Base-by-base conservation (phyloP, 768 basidiomycete species). In the Trichaptum fuscoviolaceum region DNA sequence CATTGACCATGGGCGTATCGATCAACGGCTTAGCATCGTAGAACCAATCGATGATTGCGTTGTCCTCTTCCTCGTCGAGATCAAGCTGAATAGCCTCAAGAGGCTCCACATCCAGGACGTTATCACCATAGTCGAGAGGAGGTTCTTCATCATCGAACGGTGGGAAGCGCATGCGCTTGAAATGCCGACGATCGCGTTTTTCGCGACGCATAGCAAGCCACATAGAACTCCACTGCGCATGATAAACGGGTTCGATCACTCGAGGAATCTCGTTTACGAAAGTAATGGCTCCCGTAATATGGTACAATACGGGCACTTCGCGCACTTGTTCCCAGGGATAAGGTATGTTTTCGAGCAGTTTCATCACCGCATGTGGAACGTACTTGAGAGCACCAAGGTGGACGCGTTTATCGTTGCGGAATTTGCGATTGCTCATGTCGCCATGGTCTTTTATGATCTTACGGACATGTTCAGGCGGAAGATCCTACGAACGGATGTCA, bases 391-490 rank as follows among this genome's bases (percentile, higher is more conserved):
- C 97, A 70, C 97, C 97, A 34, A 99, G 87, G 79, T 99, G 97
- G 57, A 99, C 97, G 69, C 97, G 93, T 81, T 99, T 99, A 83
- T 99, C 97, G 75, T 96, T 97, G 71, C 97, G 84, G 78, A 99
- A 99, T 83, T 99, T 99, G 76, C 97, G 88, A 77, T 96, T 96
- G 78, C 93, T 95, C 97, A 99, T 98, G 81, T 98, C 96, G 70
- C 96, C 96, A 73, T 99, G 96, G 78, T 99, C 97, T 80, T 98
- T 96, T 82, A 99, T 95, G 73, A 99, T 99, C 90, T 99, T 99
- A 68, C 97, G 90, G 70, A 99, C 91, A 74, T 98, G 96, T 77
- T 99, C 97, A 34, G 96, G 93, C 66, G 97, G 97, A 67, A 97
- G 80, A 77, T 97, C 95, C 92, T 96, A 64, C 8, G 36, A 26